These are phyloP conservation scores for Bipolaris cookei DNA, from an alignment of 2,329 filamentous ascomycete genomes.

Conservation along the genomic window DNA sequence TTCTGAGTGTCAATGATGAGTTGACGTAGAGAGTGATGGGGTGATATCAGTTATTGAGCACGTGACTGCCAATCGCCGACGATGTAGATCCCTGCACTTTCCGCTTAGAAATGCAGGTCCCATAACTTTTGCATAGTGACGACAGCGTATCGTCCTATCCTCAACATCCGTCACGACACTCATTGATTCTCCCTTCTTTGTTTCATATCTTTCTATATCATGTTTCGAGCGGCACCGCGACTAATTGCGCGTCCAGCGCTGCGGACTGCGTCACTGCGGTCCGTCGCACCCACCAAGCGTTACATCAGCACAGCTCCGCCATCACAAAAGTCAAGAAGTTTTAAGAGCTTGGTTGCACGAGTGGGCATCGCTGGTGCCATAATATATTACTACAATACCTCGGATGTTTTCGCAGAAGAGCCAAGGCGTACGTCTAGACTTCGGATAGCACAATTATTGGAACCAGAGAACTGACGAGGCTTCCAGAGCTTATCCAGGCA, in stretches of 20 bases:
- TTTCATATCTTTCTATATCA: conserved; percentile 41
- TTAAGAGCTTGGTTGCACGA: conserved; percentile 77
- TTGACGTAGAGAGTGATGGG: neutral
- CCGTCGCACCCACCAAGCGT: conserved; percentile 50
- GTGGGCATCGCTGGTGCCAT: conserved; percentile 77
- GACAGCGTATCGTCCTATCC: conserved; percentile 15
- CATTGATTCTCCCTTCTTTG: conserved; percentile 24
- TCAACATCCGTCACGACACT: conserved; percentile 26
- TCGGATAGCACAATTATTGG: neutral
- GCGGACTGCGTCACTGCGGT: conserved; percentile 49
- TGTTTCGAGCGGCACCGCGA: conserved; percentile 62
- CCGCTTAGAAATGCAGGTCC: conserved; percentile 36
- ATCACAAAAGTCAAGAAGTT: conserved; percentile 73
- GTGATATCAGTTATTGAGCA: neutral
- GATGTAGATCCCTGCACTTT: conserved; percentile 18
- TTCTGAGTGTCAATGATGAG: neutral
- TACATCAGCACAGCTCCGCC: conserved; percentile 65
- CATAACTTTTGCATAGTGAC: conserved; percentile 27
- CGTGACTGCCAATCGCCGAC: conserved; percentile 9
- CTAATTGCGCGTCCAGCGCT: conserved; percentile 46
- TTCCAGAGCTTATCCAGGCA: conserved; percentile 33
- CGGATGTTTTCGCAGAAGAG: conserved; percentile 84
- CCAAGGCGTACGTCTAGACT: conserved; percentile 65
- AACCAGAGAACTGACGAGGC: conserved; percentile 5
- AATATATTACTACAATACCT: conserved; percentile 95